Conservation (phyloP, 1,139 yeast genomes). For the Blastobotrys petasosporus region DNA sequence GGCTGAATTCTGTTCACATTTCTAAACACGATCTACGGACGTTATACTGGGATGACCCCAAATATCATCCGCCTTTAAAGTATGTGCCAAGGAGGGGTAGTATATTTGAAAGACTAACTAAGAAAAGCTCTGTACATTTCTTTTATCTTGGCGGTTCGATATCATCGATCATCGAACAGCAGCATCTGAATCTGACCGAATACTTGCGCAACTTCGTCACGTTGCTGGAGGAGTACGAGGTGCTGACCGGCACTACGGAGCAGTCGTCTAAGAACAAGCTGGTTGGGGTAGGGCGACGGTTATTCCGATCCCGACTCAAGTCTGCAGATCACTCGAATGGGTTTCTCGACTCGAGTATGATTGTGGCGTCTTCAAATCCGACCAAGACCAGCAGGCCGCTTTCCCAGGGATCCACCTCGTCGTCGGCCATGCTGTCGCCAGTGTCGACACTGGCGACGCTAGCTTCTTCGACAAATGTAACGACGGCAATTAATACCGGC, state of each 20-base stretch:
- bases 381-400: neutral
- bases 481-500: conserved; percentile 3
- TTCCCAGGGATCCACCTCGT: neutral
- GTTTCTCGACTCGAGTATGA: conserved; percentile 1
- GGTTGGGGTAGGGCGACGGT: conserved; percentile 25
- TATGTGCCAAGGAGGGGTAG: conserved; percentile 7
- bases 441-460: conserved; percentile 4
- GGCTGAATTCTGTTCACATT: conserved; percentile 24
- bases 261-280: conserved; percentile 21
- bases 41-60: conserved; percentile 17
- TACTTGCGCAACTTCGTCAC: conserved; percentile 19
- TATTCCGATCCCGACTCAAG: conserved; percentile 23
- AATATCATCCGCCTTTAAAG: conserved; percentile 17
- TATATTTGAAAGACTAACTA: neutral
- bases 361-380: conserved; percentile 1
- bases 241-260: conserved; percentile 18
- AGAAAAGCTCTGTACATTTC: conserved; percentile 18
- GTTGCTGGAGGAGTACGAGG: conserved; percentile 26
- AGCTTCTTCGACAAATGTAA: conserved; percentile 5
- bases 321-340: conserved; percentile 14
- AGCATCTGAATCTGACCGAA: conserved; percentile 18
- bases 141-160: conserved; percentile 27
- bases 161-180: conserved; percentile 18
- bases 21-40: conserved; percentile 22
- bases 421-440: conserved; percentile 2